Conservation (phyloP, 2,329 filamentous ascomycete species). For the Penicillium verrucosum region DNA sequence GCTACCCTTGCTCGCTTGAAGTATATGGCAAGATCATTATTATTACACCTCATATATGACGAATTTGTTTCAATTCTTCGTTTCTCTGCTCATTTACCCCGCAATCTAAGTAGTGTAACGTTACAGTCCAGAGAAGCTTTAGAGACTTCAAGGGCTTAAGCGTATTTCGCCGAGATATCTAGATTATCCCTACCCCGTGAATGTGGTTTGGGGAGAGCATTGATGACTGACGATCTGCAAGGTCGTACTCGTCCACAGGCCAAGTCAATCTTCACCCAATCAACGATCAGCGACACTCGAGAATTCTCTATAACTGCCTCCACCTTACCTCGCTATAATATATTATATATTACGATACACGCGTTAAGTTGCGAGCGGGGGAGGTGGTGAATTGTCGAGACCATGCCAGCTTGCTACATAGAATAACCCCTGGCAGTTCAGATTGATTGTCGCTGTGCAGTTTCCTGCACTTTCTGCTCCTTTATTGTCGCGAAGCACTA, state of each 20-base stretch:
- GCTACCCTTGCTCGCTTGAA: not conserved
- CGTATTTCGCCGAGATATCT: not conserved
- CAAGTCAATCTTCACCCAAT: not conserved
- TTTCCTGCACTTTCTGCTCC: too few relatives aligned
- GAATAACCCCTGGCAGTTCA: too few relatives aligned
- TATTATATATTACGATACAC: too few relatives aligned
- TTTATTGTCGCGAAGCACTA: too few relatives aligned
- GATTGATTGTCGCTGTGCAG: too few relatives aligned
- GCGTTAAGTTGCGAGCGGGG: too few relatives aligned
- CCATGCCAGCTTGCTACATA: too few relatives aligned
- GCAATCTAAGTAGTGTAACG: not conserved
- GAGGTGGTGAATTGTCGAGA: too few relatives aligned
- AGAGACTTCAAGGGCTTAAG: not conserved
- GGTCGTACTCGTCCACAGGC: not conserved
- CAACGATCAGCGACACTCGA: too few relatives aligned
- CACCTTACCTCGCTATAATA: too few relatives aligned
- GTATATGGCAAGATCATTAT: not conserved
- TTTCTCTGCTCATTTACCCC: not conserved
- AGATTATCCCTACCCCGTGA: not conserved
- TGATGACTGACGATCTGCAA: not conserved
- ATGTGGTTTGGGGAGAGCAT: not conserved
- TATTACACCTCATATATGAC: not conserved
- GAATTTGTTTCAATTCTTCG: not conserved
- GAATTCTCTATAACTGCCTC: too few relatives aligned
- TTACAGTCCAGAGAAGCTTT: not conserved